Conservation (phyloP, 2,329 filamentous ascomycete genomes). For the Aspergillus sojae region DNA sequence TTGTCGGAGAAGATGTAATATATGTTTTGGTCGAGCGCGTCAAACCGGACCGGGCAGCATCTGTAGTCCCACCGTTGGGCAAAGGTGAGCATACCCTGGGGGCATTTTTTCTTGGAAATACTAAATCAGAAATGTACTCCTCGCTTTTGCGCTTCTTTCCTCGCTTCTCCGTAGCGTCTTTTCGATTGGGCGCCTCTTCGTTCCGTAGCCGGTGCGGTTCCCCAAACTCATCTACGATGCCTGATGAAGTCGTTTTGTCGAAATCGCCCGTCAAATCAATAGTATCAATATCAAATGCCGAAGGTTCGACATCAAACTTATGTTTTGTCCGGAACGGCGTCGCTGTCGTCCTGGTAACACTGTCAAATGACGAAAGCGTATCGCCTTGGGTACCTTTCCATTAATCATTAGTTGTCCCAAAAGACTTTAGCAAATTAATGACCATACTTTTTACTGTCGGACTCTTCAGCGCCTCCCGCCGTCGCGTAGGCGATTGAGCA, state of each 20-base stretch:
- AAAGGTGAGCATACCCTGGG: constrained; percentile 29
- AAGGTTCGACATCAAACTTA: constrained; percentile 18
- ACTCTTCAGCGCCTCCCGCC: constrained; percentile 7
- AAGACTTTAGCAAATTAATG: neutral
- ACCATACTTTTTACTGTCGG: constrained; percentile 30
- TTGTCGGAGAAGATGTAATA: constrained; percentile 11
- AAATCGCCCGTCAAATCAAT: constrained; percentile 49
- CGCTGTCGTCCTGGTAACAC: constrained; percentile 16
- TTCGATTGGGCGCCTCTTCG: constrained; percentile 45
- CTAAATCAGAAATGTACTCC: constrained; percentile 45
- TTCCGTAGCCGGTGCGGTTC: constrained; percentile 47
- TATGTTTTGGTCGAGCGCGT: constrained; percentile 12
- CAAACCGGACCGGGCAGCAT: neutral
- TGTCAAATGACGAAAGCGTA: constrained; percentile 22
- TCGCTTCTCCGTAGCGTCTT: constrained; percentile 39
- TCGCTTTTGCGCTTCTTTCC: constrained; percentile 55
- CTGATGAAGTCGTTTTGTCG: constrained; percentile 41
- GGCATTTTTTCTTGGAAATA: constrained; percentile 34
- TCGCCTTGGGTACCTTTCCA: constrained; percentile 21
- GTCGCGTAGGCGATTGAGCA: constrained; percentile 15
- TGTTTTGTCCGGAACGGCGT: constrained; percentile 26
- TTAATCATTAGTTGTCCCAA: constrained; percentile 14
- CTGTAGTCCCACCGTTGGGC: constrained; percentile 11
- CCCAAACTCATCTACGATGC: constrained; percentile 43
- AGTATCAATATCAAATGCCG: constrained; percentile 42